Evolutionary conservation across 495 filamentous ascomycete genomes (phyloP).

Genomic region (Penicillium bialowiezense): DNA sequence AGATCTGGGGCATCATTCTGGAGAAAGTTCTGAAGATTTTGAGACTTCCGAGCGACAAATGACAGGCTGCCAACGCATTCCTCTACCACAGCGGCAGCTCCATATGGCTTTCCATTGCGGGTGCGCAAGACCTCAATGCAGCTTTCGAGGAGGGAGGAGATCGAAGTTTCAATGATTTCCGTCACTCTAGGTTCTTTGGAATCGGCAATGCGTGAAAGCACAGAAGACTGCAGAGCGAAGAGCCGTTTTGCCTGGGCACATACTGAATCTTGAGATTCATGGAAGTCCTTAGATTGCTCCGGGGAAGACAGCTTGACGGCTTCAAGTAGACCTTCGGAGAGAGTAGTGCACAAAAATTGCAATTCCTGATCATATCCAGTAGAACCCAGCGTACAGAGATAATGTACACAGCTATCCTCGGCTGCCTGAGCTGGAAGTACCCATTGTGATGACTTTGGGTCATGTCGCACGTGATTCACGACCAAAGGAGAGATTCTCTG

Average conservation of each 20-base stretch:
- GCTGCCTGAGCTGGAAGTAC: slow-evolving; percentile 39
- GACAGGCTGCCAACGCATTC: slow-evolving; percentile 44
- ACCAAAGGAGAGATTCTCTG: slow-evolving; percentile 55
- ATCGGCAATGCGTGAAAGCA: slow-evolving; percentile 36
- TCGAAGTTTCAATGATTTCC: slow-evolving; percentile 25
- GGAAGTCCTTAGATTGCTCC: slow-evolving; percentile 73
- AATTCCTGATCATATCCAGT: slow-evolving; percentile 31
- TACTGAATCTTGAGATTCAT: slow-evolving; percentile 64
- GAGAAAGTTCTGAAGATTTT: slow-evolving; percentile 40
- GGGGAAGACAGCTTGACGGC: slow-evolving; percentile 68
- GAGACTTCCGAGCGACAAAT: slow-evolving; percentile 31
- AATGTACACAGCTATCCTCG: slow-evolving; percentile 37
- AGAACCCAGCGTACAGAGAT: slow-evolving; percentile 27
- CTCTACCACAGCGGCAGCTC: slow-evolving; percentile 64
- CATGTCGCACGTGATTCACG: slow-evolving; percentile 53
- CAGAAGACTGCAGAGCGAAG: slow-evolving; percentile 53
- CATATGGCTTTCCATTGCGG: slow-evolving; percentile 80
- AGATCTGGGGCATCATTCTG: slow-evolving; percentile 48
- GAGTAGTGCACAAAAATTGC: slow-evolving; percentile 49
- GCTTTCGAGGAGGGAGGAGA: slow-evolving; percentile 41
- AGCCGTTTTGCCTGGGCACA: slow-evolving; percentile 59
- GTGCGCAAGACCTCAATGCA: slow-evolving; percentile 49
- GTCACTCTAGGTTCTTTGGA: slow-evolving; percentile 21
- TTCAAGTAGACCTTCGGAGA: slow-evolving; percentile 54
- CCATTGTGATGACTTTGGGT: slow-evolving; percentile 48